Percentiles rank a stretch among this genome's conserved stretches.
Conservation (phyloP, 116 monocot species). For the Dioscorea cayenensis region DNA sequence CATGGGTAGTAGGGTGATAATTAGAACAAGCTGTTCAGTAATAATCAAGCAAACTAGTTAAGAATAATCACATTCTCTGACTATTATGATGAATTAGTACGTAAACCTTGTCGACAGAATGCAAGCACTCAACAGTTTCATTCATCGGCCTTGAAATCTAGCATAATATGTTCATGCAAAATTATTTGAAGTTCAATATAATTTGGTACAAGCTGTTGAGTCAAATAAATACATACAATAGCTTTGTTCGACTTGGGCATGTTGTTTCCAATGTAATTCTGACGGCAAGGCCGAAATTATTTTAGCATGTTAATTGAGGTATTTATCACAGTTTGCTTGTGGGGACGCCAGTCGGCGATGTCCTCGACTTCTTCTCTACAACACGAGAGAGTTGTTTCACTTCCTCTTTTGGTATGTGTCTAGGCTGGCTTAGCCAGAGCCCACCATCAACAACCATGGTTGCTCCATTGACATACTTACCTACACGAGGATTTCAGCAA, state of each 20-base stretch:
- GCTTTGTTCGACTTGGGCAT: too few species aligned
- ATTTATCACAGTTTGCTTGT: slow-evolving; percentile 55
- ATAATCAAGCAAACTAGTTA: slow-evolving; percentile 8
- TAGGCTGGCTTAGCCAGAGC: slow-evolving; percentile 67
- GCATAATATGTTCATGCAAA: slow-evolving; percentile 3
- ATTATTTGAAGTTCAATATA: too few species aligned
- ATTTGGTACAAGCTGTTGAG: too few species aligned
- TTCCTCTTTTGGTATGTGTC: slow-evolving; percentile 52
- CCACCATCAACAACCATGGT: slow-evolving; percentile 79
- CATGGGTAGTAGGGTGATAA: too few species aligned
- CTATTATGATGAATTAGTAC: slow-evolving; percentile 25
- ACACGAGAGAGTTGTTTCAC: slow-evolving; percentile 51
- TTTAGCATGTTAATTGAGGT: too few species aligned
- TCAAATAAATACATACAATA: too few species aligned
- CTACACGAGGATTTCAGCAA: slow-evolving; percentile 12
- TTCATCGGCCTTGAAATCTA: slow-evolving; percentile 41
- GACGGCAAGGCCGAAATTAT: too few species aligned
- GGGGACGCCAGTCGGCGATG: slow-evolving; percentile 22
- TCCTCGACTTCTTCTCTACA: slow-evolving; percentile 56
- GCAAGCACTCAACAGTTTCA: slow-evolving; percentile 37
- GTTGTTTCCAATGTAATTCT: too few species aligned
- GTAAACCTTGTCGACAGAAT: slow-evolving; percentile 25
- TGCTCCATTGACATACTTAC: slow-evolving; percentile 75
- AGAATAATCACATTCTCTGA: slow-evolving; percentile 30
- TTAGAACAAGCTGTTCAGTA: too few species aligned